A percentile compares a stretch with the other conserved stretches of the same genome.
Evolutionary conservation across 2,329 filamentous ascomycete species (phyloP).

Genomic region (Falciphora oryzae): DNA sequence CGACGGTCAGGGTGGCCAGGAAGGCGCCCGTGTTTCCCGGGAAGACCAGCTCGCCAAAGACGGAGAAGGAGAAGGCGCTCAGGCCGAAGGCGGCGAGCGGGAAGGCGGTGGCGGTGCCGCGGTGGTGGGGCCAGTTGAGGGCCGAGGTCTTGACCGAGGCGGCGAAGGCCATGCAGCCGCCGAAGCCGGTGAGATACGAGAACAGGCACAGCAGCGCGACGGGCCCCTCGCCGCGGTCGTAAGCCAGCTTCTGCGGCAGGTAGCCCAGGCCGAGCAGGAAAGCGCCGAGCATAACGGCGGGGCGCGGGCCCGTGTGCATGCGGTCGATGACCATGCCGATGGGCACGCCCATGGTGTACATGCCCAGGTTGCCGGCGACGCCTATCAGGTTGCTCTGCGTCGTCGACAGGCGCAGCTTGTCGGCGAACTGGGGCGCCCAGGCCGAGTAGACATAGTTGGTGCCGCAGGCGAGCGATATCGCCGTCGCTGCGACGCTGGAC

Average conservation of each 20-base stretch:
- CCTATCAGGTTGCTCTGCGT: constrained; percentile 91
- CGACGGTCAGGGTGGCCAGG: constrained; percentile 71
- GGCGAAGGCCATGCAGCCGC: constrained; percentile 86
- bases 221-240: constrained; percentile 59
- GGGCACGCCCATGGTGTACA: constrained; percentile 88
- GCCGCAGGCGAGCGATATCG: constrained; percentile 82
- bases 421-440: constrained; percentile 93
- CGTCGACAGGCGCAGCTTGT: constrained; percentile 79
- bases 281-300: constrained; percentile 70
- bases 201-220: constrained; percentile 68
- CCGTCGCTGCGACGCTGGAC: constrained; percentile 78
- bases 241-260: constrained; percentile 77
- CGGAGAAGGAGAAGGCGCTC: constrained; percentile 94
- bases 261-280: constrained; percentile 73
- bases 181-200: constrained; percentile 73
- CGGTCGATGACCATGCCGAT: constrained; percentile 79
- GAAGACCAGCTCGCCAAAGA: constrained; percentile 69
- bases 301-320: constrained; percentile 63
- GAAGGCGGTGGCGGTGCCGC: constrained; percentile 91
- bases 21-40: constrained; percentile 79
- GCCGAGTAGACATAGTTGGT: constrained; percentile 98
- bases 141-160: constrained; percentile 82
- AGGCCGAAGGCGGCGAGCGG: constrained; percentile 89
- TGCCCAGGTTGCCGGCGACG: constrained; percentile 79
- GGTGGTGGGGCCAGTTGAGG: constrained; percentile 83